phyloP scores from a whole-genome alignment of 2,329 filamentous ascomycete species.

The Aspergillus aculeatinus region DNA sequence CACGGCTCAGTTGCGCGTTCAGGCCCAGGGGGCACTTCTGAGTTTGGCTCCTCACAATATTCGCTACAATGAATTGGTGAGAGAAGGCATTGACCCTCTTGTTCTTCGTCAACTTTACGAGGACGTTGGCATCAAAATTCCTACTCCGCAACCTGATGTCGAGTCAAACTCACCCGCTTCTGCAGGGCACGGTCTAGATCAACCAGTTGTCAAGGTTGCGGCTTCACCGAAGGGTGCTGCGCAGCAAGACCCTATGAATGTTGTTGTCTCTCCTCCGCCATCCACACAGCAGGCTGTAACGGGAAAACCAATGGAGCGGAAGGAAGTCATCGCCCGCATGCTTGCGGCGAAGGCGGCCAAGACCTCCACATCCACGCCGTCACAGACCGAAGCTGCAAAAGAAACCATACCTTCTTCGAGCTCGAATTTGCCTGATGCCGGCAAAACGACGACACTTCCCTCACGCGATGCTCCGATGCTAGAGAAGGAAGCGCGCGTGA shows the following conservation, averaged over 20 bases:
- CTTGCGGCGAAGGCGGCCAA: conserved; percentile 71
- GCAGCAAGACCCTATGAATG: not conserved
- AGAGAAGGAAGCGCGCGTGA: conserved; percentile 30
- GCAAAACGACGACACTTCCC: conserved; percentile 9
- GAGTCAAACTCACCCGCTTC: not conserved
- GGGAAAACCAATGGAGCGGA: conserved; percentile 61
- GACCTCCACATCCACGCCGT: conserved; percentile 19
- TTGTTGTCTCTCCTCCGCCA: conserved; percentile 10
- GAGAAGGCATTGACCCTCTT: conserved; percentile 67
- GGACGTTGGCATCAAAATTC: conserved; percentile 61
- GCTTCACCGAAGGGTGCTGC: not conserved
- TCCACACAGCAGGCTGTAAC: conserved; percentile 13
- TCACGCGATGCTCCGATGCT: conserved; percentile 18
- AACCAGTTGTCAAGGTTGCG: not conserved
- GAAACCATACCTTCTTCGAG: conserved; percentile 9
- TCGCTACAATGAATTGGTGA: conserved; percentile 69
- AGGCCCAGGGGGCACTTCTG: conserved; percentile 66
- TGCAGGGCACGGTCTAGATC: not conserved
- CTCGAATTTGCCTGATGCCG: conserved; percentile 5
- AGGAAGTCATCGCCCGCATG: conserved; percentile 73
- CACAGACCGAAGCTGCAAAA: conserved; percentile 14
- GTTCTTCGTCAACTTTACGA: conserved; percentile 66
- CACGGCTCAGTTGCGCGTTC: conserved; percentile 40
- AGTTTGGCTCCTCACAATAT: conserved; percentile 64
- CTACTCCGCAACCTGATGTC: conserved; percentile 17